Conservation (phyloP, 306 rosid genomes). For the Coriaria nepalensis region DNA sequence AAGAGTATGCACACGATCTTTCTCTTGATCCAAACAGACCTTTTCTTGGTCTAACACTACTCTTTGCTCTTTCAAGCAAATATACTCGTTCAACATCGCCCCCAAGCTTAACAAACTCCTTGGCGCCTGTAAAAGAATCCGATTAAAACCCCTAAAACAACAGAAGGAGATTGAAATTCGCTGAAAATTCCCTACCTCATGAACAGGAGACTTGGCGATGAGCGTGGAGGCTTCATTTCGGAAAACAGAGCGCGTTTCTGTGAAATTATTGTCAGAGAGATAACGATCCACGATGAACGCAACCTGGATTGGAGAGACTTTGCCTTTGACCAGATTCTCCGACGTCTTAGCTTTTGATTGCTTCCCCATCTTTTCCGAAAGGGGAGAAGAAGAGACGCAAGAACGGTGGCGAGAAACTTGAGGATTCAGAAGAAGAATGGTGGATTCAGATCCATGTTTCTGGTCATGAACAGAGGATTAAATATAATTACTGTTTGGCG, state of each 20-base stretch:
- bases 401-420: neutral
- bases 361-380: slow-evolving; percentile 32
- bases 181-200: slow-evolving; percentile 32
- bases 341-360: slow-evolving; percentile 36
- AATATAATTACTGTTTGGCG: no score
- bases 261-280: slow-evolving; percentile 44
- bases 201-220: slow-evolving; percentile 43
- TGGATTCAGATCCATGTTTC: neutral
- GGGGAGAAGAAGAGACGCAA: neutral
- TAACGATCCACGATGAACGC: slow-evolving; percentile 82
- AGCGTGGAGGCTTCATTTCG: slow-evolving; percentile 60
- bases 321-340: slow-evolving; percentile 30
- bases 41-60: slow-evolving; percentile 49
- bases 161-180: neutral
- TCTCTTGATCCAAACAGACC: slow-evolving; percentile 50
- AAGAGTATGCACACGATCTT: slow-evolving; percentile 37
- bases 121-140: slow-evolving; percentile 29
- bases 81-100: slow-evolving; percentile 55
- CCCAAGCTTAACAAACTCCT: slow-evolving; percentile 51
- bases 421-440: no score
- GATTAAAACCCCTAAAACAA: neutral
- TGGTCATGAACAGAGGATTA: neutral
- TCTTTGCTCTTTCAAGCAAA: slow-evolving; percentile 60
- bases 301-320: slow-evolving; percentile 55
- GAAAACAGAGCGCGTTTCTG: slow-evolving; percentile 43